These are phyloP conservation scores for Piper longum DNA, from an alignment of 164 flowering plant genomes.

Conservation along the genomic window DNA sequence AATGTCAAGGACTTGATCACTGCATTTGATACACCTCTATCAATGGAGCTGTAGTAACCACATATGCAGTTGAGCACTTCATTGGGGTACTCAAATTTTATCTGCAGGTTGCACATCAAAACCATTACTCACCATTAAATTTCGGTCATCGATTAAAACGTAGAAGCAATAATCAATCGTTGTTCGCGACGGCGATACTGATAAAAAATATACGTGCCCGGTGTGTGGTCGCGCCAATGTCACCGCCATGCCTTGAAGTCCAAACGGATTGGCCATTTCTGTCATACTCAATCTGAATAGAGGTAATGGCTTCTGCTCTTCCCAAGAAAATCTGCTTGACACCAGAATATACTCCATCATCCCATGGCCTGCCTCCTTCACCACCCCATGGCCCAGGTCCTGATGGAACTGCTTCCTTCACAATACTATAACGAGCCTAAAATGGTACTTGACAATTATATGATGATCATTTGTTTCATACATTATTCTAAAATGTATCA, in stretches of 20 bases:
- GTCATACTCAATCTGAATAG: conserved; percentile 70
- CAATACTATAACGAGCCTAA: conserved; percentile 28
- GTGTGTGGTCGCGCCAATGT: conserved; percentile 27
- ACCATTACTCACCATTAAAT: background rate
- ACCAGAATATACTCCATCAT: conserved; percentile 74
- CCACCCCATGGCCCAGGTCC: conserved; percentile 93
- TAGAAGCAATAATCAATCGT: no score
- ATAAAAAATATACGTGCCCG: conserved; percentile 20
- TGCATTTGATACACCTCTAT: conserved; percentile 17
- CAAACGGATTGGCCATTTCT: conserved; percentile 61
- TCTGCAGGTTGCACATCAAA: conserved; percentile 17
- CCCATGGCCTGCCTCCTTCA: conserved; percentile 74
- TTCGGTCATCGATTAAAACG: no score
- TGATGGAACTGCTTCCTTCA: conserved; percentile 53
- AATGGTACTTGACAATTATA: background rate
- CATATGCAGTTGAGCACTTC: conserved; percentile 51
- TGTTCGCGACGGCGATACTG: no score
- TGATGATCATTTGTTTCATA: background rate
- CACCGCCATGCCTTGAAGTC: conserved; percentile 60
- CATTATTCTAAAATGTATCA: no score
- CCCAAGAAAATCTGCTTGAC: conserved; percentile 47
- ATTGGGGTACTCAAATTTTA: conserved; percentile 53
- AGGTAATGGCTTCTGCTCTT: conserved; percentile 40
- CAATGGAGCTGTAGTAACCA: conserved; percentile 44
- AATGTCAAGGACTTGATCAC: conserved; percentile 54